Evolutionary conservation across 2,329 filamentous ascomycete species (phyloP).

Genomic region (Celoporthe dispersa): DNA sequence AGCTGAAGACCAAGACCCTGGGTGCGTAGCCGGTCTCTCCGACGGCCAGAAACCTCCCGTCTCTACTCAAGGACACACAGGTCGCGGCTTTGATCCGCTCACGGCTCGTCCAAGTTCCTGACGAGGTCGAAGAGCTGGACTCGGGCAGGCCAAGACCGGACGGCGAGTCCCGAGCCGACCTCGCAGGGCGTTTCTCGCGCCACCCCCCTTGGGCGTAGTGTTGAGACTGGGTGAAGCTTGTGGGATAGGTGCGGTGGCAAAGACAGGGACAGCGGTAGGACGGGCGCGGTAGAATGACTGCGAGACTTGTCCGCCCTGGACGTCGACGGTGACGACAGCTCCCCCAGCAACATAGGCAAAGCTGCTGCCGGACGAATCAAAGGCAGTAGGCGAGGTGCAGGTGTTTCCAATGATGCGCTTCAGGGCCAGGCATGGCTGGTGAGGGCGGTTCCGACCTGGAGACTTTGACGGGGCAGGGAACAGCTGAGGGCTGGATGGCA

Average conservation of each 20-base stretch:
- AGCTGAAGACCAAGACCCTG: slow-evolving; percentile 85
- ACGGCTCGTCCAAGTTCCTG: slow-evolving; percentile 82
- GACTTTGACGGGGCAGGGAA: slow-evolving; percentile 66
- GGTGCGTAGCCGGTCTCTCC: slow-evolving; percentile 96
- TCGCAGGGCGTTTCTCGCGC: slow-evolving; percentile 63
- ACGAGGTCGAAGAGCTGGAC: slow-evolving; percentile 65
- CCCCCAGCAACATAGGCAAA: slow-evolving; percentile 95
- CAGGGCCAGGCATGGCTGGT: slow-evolving; percentile 69
- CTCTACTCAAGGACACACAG: slow-evolving; percentile 84
- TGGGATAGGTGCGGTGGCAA: slow-evolving; percentile 59
- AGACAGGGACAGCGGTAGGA: slow-evolving; percentile 72
- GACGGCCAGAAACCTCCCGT: slow-evolving; percentile 86
- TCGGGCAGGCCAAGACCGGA: slow-evolving; percentile 50
- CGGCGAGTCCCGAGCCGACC: slow-evolving; percentile 52
- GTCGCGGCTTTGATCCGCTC: slow-evolving; percentile 95
- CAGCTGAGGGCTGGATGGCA: slow-evolving; percentile 78
- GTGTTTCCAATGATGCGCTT: slow-evolving; percentile 91
- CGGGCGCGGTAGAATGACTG: slow-evolving; percentile 92
- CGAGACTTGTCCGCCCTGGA: slow-evolving; percentile 68
- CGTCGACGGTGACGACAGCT: slow-evolving; percentile 85
- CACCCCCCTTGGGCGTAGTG: slow-evolving; percentile 64
- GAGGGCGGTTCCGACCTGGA: slow-evolving; percentile 56
- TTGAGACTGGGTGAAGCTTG: slow-evolving; percentile 55
- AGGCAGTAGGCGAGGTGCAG: slow-evolving; percentile 80
- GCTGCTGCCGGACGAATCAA: slow-evolving; percentile 76